Evolutionary conservation across 1,284 basidiomycete genomes (phyloP), one percentile per base, ranked within the genome.

Genomic region (Vanrija pseudolonga): DNA sequence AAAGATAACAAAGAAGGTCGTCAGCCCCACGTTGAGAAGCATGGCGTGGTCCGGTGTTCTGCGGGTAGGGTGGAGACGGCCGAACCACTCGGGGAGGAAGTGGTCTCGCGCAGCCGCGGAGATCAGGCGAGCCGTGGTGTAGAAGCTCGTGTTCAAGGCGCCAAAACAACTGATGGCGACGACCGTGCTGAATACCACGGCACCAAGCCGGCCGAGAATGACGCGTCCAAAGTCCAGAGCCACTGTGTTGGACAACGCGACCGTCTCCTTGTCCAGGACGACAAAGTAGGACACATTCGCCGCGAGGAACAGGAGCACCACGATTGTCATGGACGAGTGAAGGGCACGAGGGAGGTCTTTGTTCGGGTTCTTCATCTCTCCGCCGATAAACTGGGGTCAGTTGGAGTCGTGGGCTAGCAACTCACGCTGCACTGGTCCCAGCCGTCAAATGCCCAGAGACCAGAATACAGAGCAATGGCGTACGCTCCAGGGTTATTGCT

Each of bases 91-190:
- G 0, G 93, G 93, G 17, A 98, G 81, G 72, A 89, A 95, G 18
- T 87, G 84, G 74, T 98, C 93, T 57, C 85, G 84, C 14, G 89
- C 89, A 0, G 95, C 92, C 4, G 89, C 89, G 60, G 86, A 92
- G 45, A 98, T 88, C 22, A 98, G 80, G 6, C 89, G 84, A 19
- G 90, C 84, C 47, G 73, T 83, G 2, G 92, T 95, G 71, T 88
- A 93, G 60, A 89, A 86, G 0, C 85, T 69, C 82, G 90, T 89
- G 70, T 94, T 94, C 42, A 96, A 74, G 1, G 93, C 90, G 11
- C 93, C 93, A 63, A 96, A 91, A 69, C 93, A 98, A 2, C 90
- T 95, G 57, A 98, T 84, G 1, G 92, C 90, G 3, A 98, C 95
- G 79, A 94, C 62, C 15, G 63, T 80, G 1, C 93, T 90, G 71